These are phyloP conservation scores for Candida nemodendra DNA, from an alignment of 805 yeast genomes.

Conservation along the genomic window DNA sequence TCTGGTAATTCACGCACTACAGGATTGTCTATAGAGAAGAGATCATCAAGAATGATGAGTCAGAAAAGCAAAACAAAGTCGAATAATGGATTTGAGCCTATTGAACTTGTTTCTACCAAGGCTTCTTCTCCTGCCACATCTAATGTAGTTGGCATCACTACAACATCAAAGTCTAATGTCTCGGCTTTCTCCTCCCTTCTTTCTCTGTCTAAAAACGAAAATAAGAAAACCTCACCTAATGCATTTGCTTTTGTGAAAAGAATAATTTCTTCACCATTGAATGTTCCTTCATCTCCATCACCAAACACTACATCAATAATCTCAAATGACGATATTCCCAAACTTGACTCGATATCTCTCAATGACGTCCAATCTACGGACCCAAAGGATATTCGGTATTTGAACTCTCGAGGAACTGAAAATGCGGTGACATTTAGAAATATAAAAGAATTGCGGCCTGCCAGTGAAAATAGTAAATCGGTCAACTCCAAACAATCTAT, in stretches of 20 bases:
- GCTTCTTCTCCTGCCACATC: conserved; percentile 34
- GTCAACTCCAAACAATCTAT: background rate
- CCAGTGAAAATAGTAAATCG: background rate
- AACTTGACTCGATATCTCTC: conserved; percentile 14
- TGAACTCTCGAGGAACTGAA: background rate
- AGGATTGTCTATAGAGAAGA: background rate
- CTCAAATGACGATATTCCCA: conserved; percentile 20
- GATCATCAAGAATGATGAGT: background rate
- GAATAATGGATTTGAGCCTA: conserved; percentile 21
- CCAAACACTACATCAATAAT: conserved; percentile 9
- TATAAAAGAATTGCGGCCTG: background rate
- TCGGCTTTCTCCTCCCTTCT: conserved; percentile 40
- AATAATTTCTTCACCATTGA: conserved; percentile 32
- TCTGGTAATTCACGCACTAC: background rate
- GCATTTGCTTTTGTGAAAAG: conserved; percentile 32
- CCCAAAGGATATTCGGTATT: background rate
- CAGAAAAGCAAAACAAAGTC: background rate
- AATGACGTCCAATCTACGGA: background rate
- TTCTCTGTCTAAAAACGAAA: conserved; percentile 31
- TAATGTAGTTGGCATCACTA: conserved; percentile 35
- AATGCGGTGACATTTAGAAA: conserved; percentile 1
- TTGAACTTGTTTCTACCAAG: conserved; percentile 20
- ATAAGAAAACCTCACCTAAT: conserved; percentile 19
- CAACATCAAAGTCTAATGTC: conserved; percentile 35
- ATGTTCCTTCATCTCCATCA: conserved; percentile 20